Evolutionary conservation across 495 filamentous ascomycete genomes (phyloP), one percentile per base, ranked within the genome.

Genomic region (Penicillium paxilli): DNA sequence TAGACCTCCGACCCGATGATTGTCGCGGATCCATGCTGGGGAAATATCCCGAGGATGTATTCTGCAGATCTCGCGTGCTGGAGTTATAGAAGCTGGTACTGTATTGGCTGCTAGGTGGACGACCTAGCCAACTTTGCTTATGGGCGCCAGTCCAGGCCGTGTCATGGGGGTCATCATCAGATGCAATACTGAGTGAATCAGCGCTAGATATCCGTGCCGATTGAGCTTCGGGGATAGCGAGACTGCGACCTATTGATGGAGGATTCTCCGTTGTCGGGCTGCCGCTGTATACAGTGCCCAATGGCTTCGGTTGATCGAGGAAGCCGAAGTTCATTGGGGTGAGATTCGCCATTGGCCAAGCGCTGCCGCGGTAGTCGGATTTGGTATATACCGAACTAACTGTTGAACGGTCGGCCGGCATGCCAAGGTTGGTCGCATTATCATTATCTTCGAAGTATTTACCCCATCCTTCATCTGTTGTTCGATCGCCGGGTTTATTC

Each of bases 181-280:
- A 84, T 11, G 68, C 57, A 5, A 80, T 70, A 56, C 81, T 87
- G 7, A 79, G 61, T 14, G 83, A 87, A 44, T 73, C 69, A 0
- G 82, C 79, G 23, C 81, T 81, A 51, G 85, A 85, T 45, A 89
- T 87, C 20, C 80, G 78, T 10, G 81, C 88, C 9, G 81, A 77
- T 67, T 87, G 80, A 26, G 79, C 81, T 52, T 87, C 74, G 5
- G 73, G 73, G 17, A 86, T 69, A 14, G 69, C 59, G 21, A 80
- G 70, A 37, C 63, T 64, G 33, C 65, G 66, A 19, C 67, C 69
- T 11, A 66, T 72, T 20, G 77, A 69, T 41, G 73, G 65, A 44
- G 73, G 65, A 44, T 81, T 68, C 7, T 84, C 80, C 14, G 90
- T 80, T 3, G 84, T 89, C 4, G 88, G 89, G 57, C 87, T 91